Evolutionary conservation across 2,329 filamentous ascomycete genomes (phyloP), one percentile per base, ranked within the genome.

Genomic region (Beauveria sp.): DNA sequence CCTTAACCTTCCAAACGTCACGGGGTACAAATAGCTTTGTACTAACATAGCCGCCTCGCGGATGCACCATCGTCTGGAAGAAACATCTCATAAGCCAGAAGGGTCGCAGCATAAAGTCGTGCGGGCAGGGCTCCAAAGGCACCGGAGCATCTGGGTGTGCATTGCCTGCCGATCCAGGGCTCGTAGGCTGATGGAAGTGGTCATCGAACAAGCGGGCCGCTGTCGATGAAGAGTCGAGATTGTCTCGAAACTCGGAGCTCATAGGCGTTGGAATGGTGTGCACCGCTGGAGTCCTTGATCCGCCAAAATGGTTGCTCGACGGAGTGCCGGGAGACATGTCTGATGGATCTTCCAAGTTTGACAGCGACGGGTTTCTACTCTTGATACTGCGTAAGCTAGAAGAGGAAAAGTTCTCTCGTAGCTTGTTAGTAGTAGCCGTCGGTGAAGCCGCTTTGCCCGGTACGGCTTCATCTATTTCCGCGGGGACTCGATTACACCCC

Each of bases 31-130:
- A 99, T 0, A 99, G 82, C 68, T 92, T 93, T 24, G 88, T 93
- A 59, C 93, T 96, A 22, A 99, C 72, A 71, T 97, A 99, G 18
- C 93, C 95, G 43, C 95, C 95, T 26, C 91, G 87, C 2, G 93
- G 91, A 70, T 99, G 93, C 20, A 88, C 89, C 50, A 99, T 85
- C 0, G 93, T 96, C 72, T 97, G 91, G 71, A 95, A 96, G 28
- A 99, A 81, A 64, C 90, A 93, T 60, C 95, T 87, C 91, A 99
- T 96, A 50, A 99, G 80, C 95, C 95, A 99, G 74, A 97, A 99
- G 2, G 95, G 96, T 22, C 95, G 87, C n/a, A 98, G 81, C 69
- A 97, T 82, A 63, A 88, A 88, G 46, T 96, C 91, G 42, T 89
- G 90, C 1, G 95, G 95, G 71, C 96, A 99, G 3, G 95, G 90